These are phyloP conservation scores for Aspergillus ibericus DNA, from an alignment of 2,329 filamentous ascomycete species.

Conservation along the genomic window DNA sequence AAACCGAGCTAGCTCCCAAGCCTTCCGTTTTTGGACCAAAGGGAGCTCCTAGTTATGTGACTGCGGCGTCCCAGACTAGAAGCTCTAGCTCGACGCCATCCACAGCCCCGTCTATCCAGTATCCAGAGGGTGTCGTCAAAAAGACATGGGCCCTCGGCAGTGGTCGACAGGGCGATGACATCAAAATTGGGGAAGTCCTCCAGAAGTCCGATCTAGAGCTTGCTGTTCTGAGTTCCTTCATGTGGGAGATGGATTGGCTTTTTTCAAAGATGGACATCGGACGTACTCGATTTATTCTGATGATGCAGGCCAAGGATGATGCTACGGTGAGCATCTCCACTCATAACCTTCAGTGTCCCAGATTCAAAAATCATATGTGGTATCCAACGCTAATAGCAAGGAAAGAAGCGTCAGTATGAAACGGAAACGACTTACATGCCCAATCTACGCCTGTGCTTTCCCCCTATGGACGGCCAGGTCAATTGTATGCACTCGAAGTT, in stretches of 20 bases:
- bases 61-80: not conserved
- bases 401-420: slow-evolving; percentile 39
- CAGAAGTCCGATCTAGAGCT: slow-evolving; percentile 70
- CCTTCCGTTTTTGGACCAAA: not conserved
- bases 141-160: slow-evolving; percentile 74
- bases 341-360: not conserved
- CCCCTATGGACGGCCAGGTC: slow-evolving; percentile 68
- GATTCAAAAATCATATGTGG: not conserved
- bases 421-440: slow-evolving; percentile 45
- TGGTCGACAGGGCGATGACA: slow-evolving; percentile 65
- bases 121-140: slow-evolving; percentile 67
- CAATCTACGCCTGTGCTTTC: slow-evolving; percentile 72
- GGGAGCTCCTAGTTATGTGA: not conserved
- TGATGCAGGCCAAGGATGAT: slow-evolving; percentile 61
- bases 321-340: slow-evolving; percentile 35
- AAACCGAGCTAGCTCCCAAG: slow-evolving; percentile 9
- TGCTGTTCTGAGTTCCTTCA: slow-evolving; percentile 81
- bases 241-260: slow-evolving; percentile 82
- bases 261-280: slow-evolving; percentile 65
- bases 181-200: slow-evolving; percentile 84
- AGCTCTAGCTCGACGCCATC: slow-evolving; percentile 13
- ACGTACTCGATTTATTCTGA: slow-evolving; percentile 63
- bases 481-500: slow-evolving; percentile 93
- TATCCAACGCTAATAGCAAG: not conserved
- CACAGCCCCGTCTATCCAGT: slow-evolving; percentile 40